Conservation (phyloP, 495 filamentous ascomycete genomes). For the Xylaria bambusicola region DNA sequence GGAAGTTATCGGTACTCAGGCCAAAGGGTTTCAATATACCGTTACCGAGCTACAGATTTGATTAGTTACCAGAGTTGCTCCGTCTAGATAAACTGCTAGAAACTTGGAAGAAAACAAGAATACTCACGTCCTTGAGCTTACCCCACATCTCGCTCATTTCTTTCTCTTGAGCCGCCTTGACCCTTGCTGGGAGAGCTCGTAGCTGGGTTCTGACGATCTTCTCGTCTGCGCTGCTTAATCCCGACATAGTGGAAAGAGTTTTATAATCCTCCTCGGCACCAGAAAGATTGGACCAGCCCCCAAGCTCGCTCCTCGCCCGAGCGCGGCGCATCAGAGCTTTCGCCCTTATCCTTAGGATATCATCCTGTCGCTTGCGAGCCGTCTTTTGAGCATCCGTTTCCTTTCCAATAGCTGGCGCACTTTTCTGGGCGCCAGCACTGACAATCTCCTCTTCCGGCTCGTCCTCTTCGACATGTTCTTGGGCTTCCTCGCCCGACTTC, state of each 20-base stretch:
- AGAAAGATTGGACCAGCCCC: constrained; percentile 79
- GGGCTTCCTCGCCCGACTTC: constrained; percentile 23
- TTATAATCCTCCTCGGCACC: constrained; percentile 80
- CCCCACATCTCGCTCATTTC: constrained; percentile 97
- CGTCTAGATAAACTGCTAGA: background rate
- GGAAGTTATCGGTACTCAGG: constrained; percentile 87
- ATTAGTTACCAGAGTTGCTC: background rate
- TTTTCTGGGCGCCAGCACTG: constrained; percentile 52
- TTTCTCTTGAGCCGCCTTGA: constrained; percentile 74
- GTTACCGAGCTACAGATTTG: constrained; percentile 68
- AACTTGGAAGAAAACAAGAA: background rate
- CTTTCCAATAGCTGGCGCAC: constrained; percentile 42
- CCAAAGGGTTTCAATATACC: constrained; percentile 91
- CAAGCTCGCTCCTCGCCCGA: constrained; percentile 67
- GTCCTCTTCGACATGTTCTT: constrained; percentile 45
- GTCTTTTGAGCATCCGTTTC: constrained; percentile 38
- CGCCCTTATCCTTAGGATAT: constrained; percentile 74
- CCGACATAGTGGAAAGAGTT: constrained; percentile 53
- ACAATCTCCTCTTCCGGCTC: constrained; percentile 61
- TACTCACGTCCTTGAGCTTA: constrained; percentile 81
- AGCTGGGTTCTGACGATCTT: constrained; percentile 68
- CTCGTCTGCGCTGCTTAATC: constrained; percentile 63
- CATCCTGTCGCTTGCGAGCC: constrained; percentile 46
- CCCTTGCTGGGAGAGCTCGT: constrained; percentile 60
- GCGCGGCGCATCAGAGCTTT: constrained; percentile 89